A percentile compares a stretch with the other conserved stretches of the same genome.
phyloP scores from a whole-genome alignment of 768 basidiomycete species.

The Dioszegia crocea region DNA sequence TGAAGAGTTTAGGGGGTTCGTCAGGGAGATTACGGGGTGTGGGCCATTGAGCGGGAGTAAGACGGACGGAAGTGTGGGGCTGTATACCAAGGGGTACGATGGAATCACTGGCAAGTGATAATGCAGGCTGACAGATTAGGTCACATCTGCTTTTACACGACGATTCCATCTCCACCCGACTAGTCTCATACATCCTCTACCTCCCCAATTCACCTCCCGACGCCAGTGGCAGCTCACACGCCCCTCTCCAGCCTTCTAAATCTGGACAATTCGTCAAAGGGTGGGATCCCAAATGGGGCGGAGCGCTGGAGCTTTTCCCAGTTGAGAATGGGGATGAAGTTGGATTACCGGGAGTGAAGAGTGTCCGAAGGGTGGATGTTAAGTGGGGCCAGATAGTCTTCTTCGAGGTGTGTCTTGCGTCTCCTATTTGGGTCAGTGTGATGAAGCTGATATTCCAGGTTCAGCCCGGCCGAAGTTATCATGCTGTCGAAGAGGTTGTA shows the following conservation, averaged over 20 bases:
- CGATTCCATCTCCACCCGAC: constrained; percentile 91
- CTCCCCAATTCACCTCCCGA: constrained; percentile 59
- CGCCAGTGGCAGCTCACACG: constrained; percentile 57
- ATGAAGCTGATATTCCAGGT: constrained; percentile 52
- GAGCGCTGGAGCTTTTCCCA: constrained; percentile 89
- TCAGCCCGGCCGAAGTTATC: constrained; percentile 93
- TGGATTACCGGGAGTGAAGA: constrained; percentile 59
- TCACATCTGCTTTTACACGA: constrained; percentile 88
- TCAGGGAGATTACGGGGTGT: constrained; percentile 83
- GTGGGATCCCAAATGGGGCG: constrained; percentile 89
- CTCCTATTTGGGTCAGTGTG: not conserved
- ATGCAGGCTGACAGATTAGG: constrained; percentile 18
- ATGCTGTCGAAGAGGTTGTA: constrained; percentile 95
- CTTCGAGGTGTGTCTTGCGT: constrained; percentile 45
- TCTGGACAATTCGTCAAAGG: constrained; percentile 50
- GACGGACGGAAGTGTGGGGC: constrained; percentile 92
- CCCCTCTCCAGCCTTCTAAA: constrained; percentile 47
- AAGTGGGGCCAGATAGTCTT: constrained; percentile 53
- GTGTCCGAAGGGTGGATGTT: constrained; percentile 44
- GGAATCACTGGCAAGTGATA: not conserved
- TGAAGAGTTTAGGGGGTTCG: constrained; percentile 68
- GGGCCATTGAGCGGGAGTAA: constrained; percentile 84
- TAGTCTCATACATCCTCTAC: constrained; percentile 95
- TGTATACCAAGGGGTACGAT: constrained; percentile 79
- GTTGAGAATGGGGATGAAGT: constrained; percentile 58